Evolutionary conservation across 2,329 filamentous ascomycete genomes (phyloP), one percentile per base, ranked within the genome.

Genomic region (Colletotrichum sp.): DNA sequence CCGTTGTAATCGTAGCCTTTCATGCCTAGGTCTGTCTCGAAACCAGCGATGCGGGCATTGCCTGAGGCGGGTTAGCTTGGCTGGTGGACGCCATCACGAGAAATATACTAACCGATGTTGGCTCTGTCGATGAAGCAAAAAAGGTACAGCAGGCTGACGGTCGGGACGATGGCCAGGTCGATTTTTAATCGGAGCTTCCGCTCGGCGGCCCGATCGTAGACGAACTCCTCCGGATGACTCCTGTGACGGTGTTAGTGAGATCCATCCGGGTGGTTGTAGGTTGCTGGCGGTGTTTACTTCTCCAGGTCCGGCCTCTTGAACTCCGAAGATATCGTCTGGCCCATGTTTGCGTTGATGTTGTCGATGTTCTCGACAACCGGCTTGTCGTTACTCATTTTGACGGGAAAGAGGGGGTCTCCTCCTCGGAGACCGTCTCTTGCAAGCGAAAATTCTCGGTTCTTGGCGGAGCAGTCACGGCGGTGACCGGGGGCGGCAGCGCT

Each of bases 111-210:
- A 91, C 91, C 92, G 66, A 94, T 92, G 79, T 94, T 94, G 34
- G 92, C 89, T 26, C 92, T 87, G 79, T 94, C 92, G 75, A 93
- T 93, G 81, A 93, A 93, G 81, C 91, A 92, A 78, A 93, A 92
- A 0, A 93, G 85, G 77, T 93, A 94, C 7, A 94, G 85, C 4
- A 93, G 77, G 6, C 91, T 85, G 2, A 93, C 91, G 0, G 91
- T 92, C 0, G 92, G 92, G 2, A 93, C 85, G 73, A 93, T 89
- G 79, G 86, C 90, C 5, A 91, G 78, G 78, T 94, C 92, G 21
- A 94, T 91, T 80, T 94, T 93, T 74, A 83, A 82, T 4, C 90
- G 84, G 14, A 93, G 86, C 26, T 73, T 78, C n/a, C 79, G 79
- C 68, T 83, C 82, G 8, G 79, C 80, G 10, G 65, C 80, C 7